Evolutionary conservation across 2,329 filamentous ascomycete species (phyloP), one percentile per base, ranked within the genome.

Genomic region (Gnomoniopsis sp.): DNA sequence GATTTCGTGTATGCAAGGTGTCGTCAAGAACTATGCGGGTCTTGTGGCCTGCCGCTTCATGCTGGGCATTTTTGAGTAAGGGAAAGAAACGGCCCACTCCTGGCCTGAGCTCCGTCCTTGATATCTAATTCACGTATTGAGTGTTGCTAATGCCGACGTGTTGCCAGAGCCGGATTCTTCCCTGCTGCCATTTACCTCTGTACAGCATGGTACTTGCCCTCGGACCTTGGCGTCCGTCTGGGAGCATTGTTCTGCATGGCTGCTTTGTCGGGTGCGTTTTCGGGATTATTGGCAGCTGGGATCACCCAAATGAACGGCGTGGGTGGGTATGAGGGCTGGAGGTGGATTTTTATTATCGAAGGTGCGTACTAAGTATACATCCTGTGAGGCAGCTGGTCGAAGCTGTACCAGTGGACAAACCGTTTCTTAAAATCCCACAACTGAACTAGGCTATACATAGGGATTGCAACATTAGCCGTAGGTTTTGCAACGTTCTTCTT

Each of bases 261-360:
- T 1, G 83, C 82, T 4, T 64, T 79, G 23, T 70, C 76, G 0
- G 78, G 76, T 0, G 74, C 77, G 77, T 65, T 89, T 59, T 86
- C 88, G 1, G 88, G 88, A 0, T 76, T 90, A 0, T 72, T 90
- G 1, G 85, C 84, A 1, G 85, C 81, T 57, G 81, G 75, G 4
- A 63, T 78, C 12, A 61, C 73, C 10, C 69, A 75, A 52, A 80
- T 82, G 75, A 75, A 80, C 57, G 76, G 76, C 0, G 65, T 79
- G 15, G 72, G 68, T 0, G 76, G 77, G 1, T 70, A 74, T 23
- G 70, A 72, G 2, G 76, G 78, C 2, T 82, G 80, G 79, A 68
- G 77, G 62, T 82, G 72, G 77, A 72, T 82, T 0, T 79, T 76
- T 58, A 78, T 81, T 26, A 77, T 82, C 19, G 79, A 82, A 63